Base-by-base conservation (phyloP, 306 rosid species). In the Quercus alba region DNA sequence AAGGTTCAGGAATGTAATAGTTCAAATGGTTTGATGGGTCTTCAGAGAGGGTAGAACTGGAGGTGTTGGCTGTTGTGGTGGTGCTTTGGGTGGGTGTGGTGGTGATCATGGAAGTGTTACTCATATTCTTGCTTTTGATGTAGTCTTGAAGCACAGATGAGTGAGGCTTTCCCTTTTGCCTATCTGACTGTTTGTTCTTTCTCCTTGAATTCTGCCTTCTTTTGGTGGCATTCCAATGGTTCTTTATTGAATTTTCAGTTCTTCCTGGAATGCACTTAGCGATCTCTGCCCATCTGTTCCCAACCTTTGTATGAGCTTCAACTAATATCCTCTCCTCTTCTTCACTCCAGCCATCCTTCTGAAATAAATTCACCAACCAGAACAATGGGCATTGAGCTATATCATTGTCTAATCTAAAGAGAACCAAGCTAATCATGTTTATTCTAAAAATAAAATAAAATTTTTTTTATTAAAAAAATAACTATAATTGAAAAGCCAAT, bases 181-280 rank as follows among this genome's bases (percentile, higher is more conserved):
- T 20, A 7, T 30, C 70, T 55, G 92, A 52, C 55, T 76, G 90
- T 72, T 86, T 92, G 83, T 84, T 88, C 82, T 91, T 94, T 79
- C 95, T 91, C 81, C 76, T 86, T 44, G 96, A 93, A 59, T 90
- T 93, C 75, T 91, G 99, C 79, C 95, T 91, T 62, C 97, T 87
- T 28, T 90, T 94, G 0, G 97, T 94, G 31, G 97, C 97, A 72
- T 94, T 94, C 99, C 99, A 94, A 71, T 94, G 99, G 80, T 93
- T 94, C 77, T 94, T 94, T 7, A 94, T 94, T 0, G 99, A 82
- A 28, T 94, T 94, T 66, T 94, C 99, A 0, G 97, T 94, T 81
- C 97, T 88, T 64, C 97, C 99, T 0, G 92, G 87, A 74, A 94
- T 91, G 46, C 49, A 55, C 68, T 91, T 94, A 0, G 97, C 99